Evolutionary conservation across 2,329 filamentous ascomycete species (phyloP), one percentile per base, ranked within the genome.

Genomic region (Alternaria arbusti): DNA sequence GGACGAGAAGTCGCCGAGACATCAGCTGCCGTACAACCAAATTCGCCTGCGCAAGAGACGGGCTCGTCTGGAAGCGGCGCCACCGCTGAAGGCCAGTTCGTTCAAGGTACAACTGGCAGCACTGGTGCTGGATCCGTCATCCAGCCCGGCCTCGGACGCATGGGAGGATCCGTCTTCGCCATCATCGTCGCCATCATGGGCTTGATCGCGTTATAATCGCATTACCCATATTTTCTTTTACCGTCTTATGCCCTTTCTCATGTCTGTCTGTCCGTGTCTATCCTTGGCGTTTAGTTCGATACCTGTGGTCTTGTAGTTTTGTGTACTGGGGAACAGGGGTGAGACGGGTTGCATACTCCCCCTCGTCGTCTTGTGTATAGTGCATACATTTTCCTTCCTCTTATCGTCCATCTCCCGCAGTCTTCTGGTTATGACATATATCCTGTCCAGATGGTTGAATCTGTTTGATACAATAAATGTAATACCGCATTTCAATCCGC

Each of bases 1-100:
- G 82, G 83, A 44, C 82, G 83, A 61, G 79, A 78, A 11, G 69
- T 66, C 45, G 79, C 68, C 11, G 68, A 68, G 13, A 61, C 68
- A 23, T 65, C 61, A 12, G 51, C 70, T 52, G 5, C 26, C 9
- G 58, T 47, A 25, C 28, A 26, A 43, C 23, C 32, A 44, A 47
- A 57, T 12, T 54, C 50, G n/a, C 11, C 36, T 17, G 32, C 47
- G 15, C 54, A 52, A 13, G 26, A 54, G 25, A 65, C 65, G 9
- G 59, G 55, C 54, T 59, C 66, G 13, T 54, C 54, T 22, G 30
- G 44, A 1, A 46, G 12, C 15, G 49, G 17, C 7, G 47, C 36
- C 6, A 51, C 23, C 15, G 45, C 54, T 25, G 28, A 52, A 43
- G 56, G 63, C 57, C 32, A 58, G 64, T 77, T 78, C 67, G 46